phyloP scores from a whole-genome alignment of 2,329 filamentous ascomycete species.

The Chaetomium globosum region DNA sequence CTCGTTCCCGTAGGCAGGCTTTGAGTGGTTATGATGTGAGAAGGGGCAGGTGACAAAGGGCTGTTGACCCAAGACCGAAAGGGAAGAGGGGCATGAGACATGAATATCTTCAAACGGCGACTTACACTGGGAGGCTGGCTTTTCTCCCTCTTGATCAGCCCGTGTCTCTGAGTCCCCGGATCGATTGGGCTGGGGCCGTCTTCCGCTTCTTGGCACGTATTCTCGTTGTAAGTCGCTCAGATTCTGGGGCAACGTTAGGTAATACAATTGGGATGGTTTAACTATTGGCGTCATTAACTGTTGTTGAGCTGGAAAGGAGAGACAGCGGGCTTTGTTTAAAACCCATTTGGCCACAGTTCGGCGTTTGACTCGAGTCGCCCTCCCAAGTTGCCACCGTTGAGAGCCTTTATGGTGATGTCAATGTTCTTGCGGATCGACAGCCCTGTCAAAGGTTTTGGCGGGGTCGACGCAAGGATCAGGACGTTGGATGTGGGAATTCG shows the following conservation, averaged over 20 bases:
- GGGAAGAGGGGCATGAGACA: not conserved
- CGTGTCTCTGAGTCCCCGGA: not conserved
- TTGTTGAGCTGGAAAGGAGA: not conserved
- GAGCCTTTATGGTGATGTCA: slow-evolving; percentile 26
- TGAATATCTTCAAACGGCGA: not conserved
- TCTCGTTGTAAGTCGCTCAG: not conserved
- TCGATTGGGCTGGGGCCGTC: not conserved
- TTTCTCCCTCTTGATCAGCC: not conserved
- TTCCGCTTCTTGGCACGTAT: slow-evolving; percentile 3
- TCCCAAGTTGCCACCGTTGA: too few species aligned
- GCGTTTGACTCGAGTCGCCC: not conserved
- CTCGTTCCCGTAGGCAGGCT: not conserved
- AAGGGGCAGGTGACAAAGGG: slow-evolving; percentile 1
- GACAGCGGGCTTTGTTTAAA: not conserved
- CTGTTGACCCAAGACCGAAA: slow-evolving; percentile 3
- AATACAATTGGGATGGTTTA: not conserved
- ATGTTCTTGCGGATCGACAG: slow-evolving; percentile 8
- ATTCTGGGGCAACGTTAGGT: not conserved
- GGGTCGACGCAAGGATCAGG: slow-evolving; percentile 5
- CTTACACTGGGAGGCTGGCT: slow-evolving; percentile 8
- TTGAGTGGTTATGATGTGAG: not conserved
- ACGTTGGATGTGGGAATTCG: not conserved
- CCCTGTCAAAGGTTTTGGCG: slow-evolving; percentile 11
- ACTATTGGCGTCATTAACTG: not conserved
- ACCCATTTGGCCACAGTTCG: not conserved